These are phyloP conservation scores for Fomitopsis palustris DNA, from an alignment of 1,284 basidiomycete species.

Conservation along the genomic window DNA sequence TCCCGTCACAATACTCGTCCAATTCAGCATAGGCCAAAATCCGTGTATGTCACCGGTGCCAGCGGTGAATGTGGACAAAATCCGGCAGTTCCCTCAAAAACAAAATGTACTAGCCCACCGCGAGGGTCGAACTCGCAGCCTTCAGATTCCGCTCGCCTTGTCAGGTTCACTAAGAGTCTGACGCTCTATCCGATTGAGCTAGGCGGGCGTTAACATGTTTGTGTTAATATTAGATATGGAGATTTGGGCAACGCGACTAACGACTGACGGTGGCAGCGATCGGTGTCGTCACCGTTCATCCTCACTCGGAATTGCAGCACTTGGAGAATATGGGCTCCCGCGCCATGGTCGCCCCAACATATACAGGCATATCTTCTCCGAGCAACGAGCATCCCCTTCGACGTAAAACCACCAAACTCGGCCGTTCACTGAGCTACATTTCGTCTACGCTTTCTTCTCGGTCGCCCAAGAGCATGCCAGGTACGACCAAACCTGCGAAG, in stretches of 20 bases:
- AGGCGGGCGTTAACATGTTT: conserved; percentile 47
- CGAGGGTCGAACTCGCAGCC: conserved; percentile 91
- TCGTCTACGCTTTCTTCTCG: not conserved
- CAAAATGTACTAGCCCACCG: conserved; percentile 65
- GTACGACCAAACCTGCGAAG: not conserved
- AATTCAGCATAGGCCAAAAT: no score
- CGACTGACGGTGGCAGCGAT: no score
- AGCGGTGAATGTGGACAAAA: conserved; percentile 7
- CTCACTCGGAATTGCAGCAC: not conserved
- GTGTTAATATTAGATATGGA: not conserved
- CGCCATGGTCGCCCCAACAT: not conserved
- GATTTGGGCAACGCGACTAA: not conserved
- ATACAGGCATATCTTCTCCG: not conserved
- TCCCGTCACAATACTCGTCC: no score
- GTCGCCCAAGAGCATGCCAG: not conserved
- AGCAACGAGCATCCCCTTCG: not conserved
- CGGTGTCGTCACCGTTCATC: not conserved
- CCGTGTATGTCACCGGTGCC: conserved; percentile 14
- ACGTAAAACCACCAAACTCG: not conserved
- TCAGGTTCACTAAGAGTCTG: conserved; percentile 50
- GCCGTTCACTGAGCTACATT: not conserved
- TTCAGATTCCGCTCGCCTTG: conserved; percentile 49
- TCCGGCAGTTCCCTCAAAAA: no score
- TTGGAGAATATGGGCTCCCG: not conserved
- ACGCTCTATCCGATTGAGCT: conserved; percentile 88